A percentile compares a stretch with the other conserved stretches of the same genome.
These are phyloP conservation scores for Clonostachys rhizophaga DNA, from an alignment of 2,329 filamentous ascomycete species.

Conservation along the genomic window DNA sequence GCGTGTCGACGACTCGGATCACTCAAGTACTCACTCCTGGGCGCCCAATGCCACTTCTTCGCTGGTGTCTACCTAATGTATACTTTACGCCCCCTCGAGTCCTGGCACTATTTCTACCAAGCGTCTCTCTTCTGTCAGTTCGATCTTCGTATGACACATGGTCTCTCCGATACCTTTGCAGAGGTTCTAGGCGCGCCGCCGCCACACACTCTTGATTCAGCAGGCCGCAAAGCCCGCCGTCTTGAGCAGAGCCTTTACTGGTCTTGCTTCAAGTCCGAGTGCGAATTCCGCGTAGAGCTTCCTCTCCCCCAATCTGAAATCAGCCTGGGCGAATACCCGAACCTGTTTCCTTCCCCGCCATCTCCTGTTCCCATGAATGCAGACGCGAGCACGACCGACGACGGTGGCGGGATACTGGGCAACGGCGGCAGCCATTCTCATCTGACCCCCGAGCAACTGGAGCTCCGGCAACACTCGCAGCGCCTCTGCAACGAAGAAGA, in stretches of 20 bases:
- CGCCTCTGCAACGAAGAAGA: conserved; percentile 19
- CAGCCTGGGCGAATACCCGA: conserved; percentile 23
- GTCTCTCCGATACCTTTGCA: conserved; percentile 5
- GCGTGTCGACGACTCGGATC: conserved; percentile 15
- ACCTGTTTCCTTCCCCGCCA: conserved; percentile 17
- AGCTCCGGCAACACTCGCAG: conserved; percentile 8
- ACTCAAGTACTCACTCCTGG: conserved; percentile 17
- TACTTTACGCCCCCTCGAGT: conserved; percentile 25
- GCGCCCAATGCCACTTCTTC: conserved; percentile 29
- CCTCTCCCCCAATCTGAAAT: conserved; percentile 27
- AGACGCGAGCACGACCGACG: background rate
- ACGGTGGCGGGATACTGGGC: background rate
- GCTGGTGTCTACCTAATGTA: conserved; percentile 34
- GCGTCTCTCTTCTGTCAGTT: conserved; percentile 22
- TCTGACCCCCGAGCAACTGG: conserved; percentile 5
- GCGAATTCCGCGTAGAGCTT: conserved; percentile 31
- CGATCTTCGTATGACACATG: conserved; percentile 17
- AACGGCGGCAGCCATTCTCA: background rate
- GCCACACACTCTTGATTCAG: background rate
- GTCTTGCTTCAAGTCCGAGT: conserved; percentile 36
- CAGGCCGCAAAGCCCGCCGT: conserved; percentile 11
- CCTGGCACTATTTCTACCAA: conserved; percentile 27
- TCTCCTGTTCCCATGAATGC: conserved; percentile 5
- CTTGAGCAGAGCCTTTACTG: conserved; percentile 34
- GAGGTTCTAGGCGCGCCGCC: conserved; percentile 3